These are phyloP conservation scores for Thermochaetoides thermophila DNA, from an alignment of 495 filamentous ascomycete genomes.

Conservation along the genomic window DNA sequence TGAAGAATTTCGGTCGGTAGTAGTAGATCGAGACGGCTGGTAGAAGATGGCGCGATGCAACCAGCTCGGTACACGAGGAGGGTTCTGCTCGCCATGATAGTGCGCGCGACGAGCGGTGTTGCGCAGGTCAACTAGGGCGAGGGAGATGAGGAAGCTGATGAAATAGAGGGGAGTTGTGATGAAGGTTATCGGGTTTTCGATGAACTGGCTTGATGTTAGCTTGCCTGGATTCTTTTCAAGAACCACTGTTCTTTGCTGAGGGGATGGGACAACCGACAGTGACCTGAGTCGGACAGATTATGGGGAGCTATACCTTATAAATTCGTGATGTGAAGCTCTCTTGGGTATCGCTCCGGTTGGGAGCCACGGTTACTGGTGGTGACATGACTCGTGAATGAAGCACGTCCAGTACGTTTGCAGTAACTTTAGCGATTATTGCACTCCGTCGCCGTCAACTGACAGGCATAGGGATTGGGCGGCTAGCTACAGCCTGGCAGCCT, in stretches of 20 bases:
- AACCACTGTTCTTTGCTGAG: too few relatives aligned
- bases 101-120: conserved; percentile 25
- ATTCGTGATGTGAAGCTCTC: conserved; percentile 15
- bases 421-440: too few relatives aligned
- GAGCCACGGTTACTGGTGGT: conserved; percentile 6
- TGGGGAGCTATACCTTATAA: conserved; percentile 18
- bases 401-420: neutral
- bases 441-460: too few relatives aligned
- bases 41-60: conserved; percentile 23
- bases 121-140: conserved; percentile 32
- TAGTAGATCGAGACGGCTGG: conserved; percentile 14
- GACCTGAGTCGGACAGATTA: neutral
- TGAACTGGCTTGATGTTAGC: neutral
- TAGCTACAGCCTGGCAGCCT: too few relatives aligned
- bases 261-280: neutral
- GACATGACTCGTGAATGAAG: conserved; percentile 7
- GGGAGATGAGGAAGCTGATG: conserved; percentile 37
- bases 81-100: too few relatives aligned
- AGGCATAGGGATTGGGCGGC: too few relatives aligned
- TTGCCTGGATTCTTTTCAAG: too few relatives aligned
- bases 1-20: conserved; percentile 3
- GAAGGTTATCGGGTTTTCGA: conserved; percentile 15
- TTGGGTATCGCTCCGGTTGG: conserved; percentile 12
- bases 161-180: conserved; percentile 35
- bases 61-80: too few relatives aligned